Base-by-base conservation (phyloP, 23 red algal genomes). In the Cyanidium caldarium region DNA sequence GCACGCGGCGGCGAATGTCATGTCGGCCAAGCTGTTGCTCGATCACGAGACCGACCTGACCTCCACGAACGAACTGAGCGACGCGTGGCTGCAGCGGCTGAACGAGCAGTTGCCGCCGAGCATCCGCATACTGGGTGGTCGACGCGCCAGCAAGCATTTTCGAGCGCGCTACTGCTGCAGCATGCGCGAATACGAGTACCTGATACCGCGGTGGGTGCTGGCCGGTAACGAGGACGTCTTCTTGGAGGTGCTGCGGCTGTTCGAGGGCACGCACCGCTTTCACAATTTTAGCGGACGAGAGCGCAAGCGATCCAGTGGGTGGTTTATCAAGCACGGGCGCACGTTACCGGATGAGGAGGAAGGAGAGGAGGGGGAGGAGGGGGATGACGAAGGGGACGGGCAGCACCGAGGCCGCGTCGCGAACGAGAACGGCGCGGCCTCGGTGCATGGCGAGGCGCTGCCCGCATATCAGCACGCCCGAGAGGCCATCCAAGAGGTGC, bases 121-220 rank as follows among this genome's bases (percentile, higher is more conserved):
- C 65, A 68, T 94, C n/a, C 66, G 38, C 23, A 26, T 94, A 5
- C 58, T 81, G 20, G 87, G 51, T 19, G 66, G 77, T 37, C 37
- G 35, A 17, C 37, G 58, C 28, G 66, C 65, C 7, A 81, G 74
- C 17, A 39, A 68, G n/a, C 72, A 73, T 58, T 94, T 94, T 72
- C 72, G 65, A 13, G 80, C 87, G 25, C 42, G 73, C 2, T n/a
- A 57, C 2, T 38, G 42, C 70, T 94, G 87, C 58, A 67, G 68
- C 20, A 51, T 71, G 37, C 80, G 87, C 34, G 75, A 65, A 72
- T 94, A 94, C 57, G 73, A 84, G 29, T 94, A 94, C 73, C 57
- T 94, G 43, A 12, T 86, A 15, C 87, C 87, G 3, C 29, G 33
- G 0, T 73, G 74, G 58, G 65, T 76, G 34, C 77, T 94, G 34